Evolutionary conservation across 1,284 basidiomycete species (phyloP).

Genomic region (Gomphus bonarii): DNA sequence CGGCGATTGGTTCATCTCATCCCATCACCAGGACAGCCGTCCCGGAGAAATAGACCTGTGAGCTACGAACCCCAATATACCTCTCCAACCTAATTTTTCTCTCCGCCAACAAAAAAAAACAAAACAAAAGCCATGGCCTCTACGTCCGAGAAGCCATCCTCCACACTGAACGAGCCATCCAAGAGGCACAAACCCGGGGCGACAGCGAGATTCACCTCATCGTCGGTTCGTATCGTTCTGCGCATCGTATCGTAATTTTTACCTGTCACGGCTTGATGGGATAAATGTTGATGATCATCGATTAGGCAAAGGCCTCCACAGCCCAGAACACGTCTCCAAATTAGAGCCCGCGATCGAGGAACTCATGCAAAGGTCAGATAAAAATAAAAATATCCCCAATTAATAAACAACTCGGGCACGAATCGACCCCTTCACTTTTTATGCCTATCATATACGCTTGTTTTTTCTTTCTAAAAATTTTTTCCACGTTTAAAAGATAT

Average conservation of each 20-base stretch:
- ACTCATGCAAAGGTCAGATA: conserved; percentile 65
- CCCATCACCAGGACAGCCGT: conserved; percentile 42
- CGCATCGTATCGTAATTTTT: too few relatives aligned
- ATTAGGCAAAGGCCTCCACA: conserved; percentile 80
- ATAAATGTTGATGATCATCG: background rate
- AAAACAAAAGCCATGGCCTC: conserved; percentile 61
- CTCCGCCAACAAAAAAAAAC: too few relatives aligned
- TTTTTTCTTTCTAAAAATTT: too few relatives aligned
- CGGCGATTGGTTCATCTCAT: background rate
- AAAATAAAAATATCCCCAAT: background rate
- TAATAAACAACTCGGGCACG: background rate
- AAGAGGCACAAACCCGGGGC: conserved; percentile 56
- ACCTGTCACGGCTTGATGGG: background rate
- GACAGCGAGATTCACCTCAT: conserved; percentile 73
- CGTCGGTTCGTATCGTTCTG: conserved; percentile 51
- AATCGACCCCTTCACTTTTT: too few relatives aligned
- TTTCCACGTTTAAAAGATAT: conserved; percentile 36
- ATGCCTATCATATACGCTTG: too few relatives aligned
- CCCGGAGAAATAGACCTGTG: conserved; percentile 71
- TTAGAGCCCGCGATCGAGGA: conserved; percentile 91
- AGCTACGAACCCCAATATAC: conserved; percentile 4
- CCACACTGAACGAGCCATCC: conserved; percentile 58
- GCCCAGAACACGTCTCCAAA: conserved; percentile 70
- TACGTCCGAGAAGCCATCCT: conserved; percentile 90
- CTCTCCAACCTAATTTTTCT: too few relatives aligned